Evolutionary conservation across 305 asterid genomes (phyloP).

Genomic region (Plantago coronopus): DNA sequence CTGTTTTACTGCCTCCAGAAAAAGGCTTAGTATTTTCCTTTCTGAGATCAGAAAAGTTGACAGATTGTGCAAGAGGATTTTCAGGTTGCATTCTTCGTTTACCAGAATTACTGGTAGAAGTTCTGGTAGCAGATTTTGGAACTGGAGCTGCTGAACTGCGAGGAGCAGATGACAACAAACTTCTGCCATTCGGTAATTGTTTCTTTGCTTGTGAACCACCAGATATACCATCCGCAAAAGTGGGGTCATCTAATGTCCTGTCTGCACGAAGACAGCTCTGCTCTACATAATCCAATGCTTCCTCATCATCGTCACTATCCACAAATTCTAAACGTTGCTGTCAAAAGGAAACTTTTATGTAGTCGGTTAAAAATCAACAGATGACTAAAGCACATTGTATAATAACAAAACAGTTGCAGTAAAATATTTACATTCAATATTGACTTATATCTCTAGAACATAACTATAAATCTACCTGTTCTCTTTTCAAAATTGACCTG

Average conservation of each 20-base stretch:
- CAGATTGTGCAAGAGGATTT: constrained; percentile 84
- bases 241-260: constrained; percentile 35
- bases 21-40: constrained; percentile 80
- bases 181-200: constrained; percentile 43
- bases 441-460: constrained; percentile 32
- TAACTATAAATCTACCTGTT: constrained; percentile 65
- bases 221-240: constrained; percentile 44
- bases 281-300: constrained; percentile 43
- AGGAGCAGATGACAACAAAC: constrained; percentile 47
- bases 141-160: constrained; percentile 50
- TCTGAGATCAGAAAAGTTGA: constrained; percentile 47
- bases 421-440: constrained; percentile 21
- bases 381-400: constrained; percentile 32
- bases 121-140: constrained; percentile 53
- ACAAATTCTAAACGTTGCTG: constrained; percentile 70
- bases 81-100: constrained; percentile 69
- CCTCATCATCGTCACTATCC: constrained; percentile 66
- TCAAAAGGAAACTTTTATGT: constrained; percentile 44
- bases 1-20: constrained; percentile 51
- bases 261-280: constrained; percentile 36
- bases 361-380: constrained; percentile 52
- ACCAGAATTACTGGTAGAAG: constrained; percentile 42
- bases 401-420: constrained; percentile 20
- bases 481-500: constrained; percentile 50
- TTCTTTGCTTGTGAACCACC: constrained; percentile 51